A percentile compares a stretch with the other conserved stretches of the same genome.
These are phyloP conservation scores for Chimonanthus praecox DNA, from an alignment of 164 flowering plant species.

Conservation along the genomic window DNA sequence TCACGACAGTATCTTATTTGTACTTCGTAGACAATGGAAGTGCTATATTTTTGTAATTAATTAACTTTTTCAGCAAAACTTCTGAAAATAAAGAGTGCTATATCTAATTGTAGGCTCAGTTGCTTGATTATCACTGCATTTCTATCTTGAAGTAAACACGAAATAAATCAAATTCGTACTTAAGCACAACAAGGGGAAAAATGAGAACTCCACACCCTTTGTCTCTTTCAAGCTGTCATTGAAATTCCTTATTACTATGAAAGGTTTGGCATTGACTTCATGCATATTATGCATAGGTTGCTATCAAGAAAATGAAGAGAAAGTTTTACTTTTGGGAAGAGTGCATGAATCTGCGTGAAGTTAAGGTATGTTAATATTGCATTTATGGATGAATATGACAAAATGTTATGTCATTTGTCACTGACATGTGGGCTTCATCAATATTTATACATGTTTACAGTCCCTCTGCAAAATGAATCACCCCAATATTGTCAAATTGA, in stretches of 20 bases:
- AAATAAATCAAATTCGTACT: no score
- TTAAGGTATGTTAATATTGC: slow-evolving; percentile 42
- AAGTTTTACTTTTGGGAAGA: slow-evolving; percentile 84
- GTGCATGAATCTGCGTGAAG: slow-evolving; percentile 73
- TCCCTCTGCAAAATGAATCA: slow-evolving; percentile 70
- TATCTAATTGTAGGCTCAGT: no score
- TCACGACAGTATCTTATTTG: no score
- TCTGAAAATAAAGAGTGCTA: no score
- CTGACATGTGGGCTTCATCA: background rate
- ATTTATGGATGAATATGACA: background rate
- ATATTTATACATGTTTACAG: slow-evolving; percentile 30
- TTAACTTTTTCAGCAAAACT: no score
- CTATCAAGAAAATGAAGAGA: slow-evolving; percentile 92
- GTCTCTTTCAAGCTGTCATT: background rate
- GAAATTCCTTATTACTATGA: background rate
- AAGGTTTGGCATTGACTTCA: background rate
- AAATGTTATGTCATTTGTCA: no score
- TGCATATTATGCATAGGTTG: slow-evolving; percentile 50
- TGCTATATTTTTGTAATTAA: no score
- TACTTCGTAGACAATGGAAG: no score
- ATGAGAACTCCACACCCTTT: no score
- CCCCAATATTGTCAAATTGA: slow-evolving; percentile 71
- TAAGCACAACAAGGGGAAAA: no score
- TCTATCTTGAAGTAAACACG: no score
- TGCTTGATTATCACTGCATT: no score